A percentile compares a stretch with the other conserved stretches of the same genome.
These are phyloP conservation scores for Monilinia laxa DNA, from an alignment of 2,329 filamentous ascomycete genomes.

Conservation along the genomic window DNA sequence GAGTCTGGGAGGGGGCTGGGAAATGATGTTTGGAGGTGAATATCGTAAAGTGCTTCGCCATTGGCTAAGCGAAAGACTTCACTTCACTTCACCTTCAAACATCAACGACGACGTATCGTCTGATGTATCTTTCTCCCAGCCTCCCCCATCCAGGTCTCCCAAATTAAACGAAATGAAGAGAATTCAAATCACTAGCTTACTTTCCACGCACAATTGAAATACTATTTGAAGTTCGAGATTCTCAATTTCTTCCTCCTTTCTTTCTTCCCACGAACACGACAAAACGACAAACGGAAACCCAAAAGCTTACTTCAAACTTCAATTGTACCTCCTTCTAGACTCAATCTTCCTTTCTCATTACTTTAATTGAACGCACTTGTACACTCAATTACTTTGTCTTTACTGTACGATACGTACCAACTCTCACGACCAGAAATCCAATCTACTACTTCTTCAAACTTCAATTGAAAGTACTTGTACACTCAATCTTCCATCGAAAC, in stretches of 20 bases:
- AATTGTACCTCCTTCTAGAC: neutral
- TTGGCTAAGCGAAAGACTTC: slow-evolving; percentile 1
- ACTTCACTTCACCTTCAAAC: neutral
- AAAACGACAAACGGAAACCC: neutral
- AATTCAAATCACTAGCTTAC: neutral
- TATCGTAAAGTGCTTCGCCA: neutral
- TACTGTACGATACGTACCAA: too few species aligned
- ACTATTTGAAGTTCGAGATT: neutral
- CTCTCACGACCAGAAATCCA: too few species aligned
- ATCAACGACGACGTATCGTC: neutral
- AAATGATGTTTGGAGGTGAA: neutral
- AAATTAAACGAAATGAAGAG: neutral
- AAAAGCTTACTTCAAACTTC: neutral
- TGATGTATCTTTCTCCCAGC: neutral
- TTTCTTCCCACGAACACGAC: neutral
- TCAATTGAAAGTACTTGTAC: neutral
- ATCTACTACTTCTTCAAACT: too few species aligned
- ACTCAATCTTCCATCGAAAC: neutral
- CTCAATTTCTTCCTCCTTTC: neutral
- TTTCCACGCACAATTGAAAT: neutral
- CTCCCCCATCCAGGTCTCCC: neutral
- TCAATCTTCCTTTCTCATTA: neutral
- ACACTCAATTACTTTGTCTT: neutral
- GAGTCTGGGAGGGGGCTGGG: neutral
- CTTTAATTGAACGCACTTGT: neutral